Evolutionary conservation across 257 asterid species (phyloP), one percentile per base, ranked within the genome.

Genomic region (Linaria vulgaris): DNA sequence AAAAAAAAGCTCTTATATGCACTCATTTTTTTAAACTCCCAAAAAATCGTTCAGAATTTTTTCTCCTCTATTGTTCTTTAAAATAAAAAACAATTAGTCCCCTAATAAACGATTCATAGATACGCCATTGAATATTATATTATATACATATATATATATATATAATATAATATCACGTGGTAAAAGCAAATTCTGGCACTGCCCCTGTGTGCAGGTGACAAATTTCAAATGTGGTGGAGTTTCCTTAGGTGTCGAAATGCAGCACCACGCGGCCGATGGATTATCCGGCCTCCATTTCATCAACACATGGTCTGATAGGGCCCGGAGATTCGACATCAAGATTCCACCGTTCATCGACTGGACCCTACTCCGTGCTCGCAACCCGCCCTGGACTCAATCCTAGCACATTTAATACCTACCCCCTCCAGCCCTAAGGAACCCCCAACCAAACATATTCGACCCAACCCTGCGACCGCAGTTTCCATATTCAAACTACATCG

Each of bases 251-350:
- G 99, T 94, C 0, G 99, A 97, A 3, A 94, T 90, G 99, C 96
- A 94, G 62, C 99, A 94, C 67, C 96, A 90, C 5, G 95, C 63
- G 0, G 99, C 99, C 0, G 99, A 94, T 58, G 99, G 99, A 12
- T 88, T 90, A 56, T 87, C 99, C 1, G 99, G 99, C n/a, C 96
- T 94, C 50, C 99, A 94, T 72, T 94, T 90, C 82, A 84, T 90
- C 83, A 94, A 94, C 74, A 73, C 99, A 46, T 90, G 99, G 99
- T 85, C 99, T 15, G 97, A 94, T 27, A 82, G 85, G 90, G 91
- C 99, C 12, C 90, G 96, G 0, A 95, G 96, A 13, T 87, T 85
- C 16, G 87, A 82, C 74, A 54, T 89, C 37, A 78, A 88, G 9
- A 27, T 80, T 73, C 75, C 82, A 3, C 99, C 95, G 0, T 94